These are phyloP conservation scores for Backusella sp. DNA, from an alignment of 192 early-diverging fungal genomes.

Conservation along the genomic window DNA sequence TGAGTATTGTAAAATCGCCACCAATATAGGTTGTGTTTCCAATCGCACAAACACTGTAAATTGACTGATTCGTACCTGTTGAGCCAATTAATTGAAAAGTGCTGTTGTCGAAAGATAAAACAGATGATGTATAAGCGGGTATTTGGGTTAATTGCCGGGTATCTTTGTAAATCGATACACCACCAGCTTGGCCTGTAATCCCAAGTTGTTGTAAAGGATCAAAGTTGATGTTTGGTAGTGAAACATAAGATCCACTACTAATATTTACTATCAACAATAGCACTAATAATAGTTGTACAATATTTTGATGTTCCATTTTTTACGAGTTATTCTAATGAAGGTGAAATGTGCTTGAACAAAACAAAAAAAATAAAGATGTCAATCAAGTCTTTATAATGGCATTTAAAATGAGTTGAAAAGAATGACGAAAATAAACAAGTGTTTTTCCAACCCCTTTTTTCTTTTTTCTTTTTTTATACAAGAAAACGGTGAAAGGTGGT, in stretches of 20 bases:
- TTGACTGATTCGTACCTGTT: slow-evolving; percentile 11
- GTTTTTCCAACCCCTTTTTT: background rate
- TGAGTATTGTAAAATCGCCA: slow-evolving; percentile 27
- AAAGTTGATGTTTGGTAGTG: slow-evolving; percentile 16
- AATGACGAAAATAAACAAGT: background rate
- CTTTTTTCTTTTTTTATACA: background rate
- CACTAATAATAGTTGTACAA: background rate
- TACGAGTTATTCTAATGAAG: background rate
- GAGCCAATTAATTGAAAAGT: slow-evolving; percentile 22
- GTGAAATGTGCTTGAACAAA: background rate
- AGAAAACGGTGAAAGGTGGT: background rate
- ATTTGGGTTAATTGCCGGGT: slow-evolving; percentile 23
- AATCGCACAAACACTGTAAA: slow-evolving; percentile 21
- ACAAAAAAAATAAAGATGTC: background rate
- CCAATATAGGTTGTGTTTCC: slow-evolving; percentile 20
- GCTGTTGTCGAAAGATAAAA: slow-evolving; percentile 15
- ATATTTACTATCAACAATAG: background rate
- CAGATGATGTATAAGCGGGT: slow-evolving; percentile 14
- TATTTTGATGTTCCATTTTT: background rate
- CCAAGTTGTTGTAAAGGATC: slow-evolving; percentile 21
- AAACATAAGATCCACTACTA: slow-evolving; percentile 1
- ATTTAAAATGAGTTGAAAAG: slow-evolving; percentile 4
- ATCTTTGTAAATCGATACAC: slow-evolving; percentile 31
- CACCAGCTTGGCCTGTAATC: slow-evolving; percentile 22
- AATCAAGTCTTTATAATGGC: background rate